Percentiles rank a stretch among this genome's conserved stretches.
Evolutionary conservation across 176 grass and related monocot genomes (phyloP).

Genomic region (Avena insularis): DNA sequence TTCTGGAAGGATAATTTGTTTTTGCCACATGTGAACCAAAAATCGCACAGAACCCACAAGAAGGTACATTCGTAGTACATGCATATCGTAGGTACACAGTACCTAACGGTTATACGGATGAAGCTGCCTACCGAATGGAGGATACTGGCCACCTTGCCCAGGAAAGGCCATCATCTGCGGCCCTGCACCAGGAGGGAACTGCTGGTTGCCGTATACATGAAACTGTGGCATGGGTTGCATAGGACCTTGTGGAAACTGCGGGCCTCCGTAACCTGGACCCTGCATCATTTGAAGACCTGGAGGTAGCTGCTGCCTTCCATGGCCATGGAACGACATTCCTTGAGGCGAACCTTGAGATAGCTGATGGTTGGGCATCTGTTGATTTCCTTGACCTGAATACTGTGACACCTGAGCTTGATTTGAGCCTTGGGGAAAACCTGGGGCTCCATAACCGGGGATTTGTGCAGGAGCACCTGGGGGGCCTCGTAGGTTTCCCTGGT

Average conservation of each 20-base stretch:
- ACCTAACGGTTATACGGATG: slow-evolving; percentile 42
- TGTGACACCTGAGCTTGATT: slow-evolving; percentile 44
- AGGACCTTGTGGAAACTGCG: slow-evolving; percentile 35
- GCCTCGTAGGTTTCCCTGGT: slow-evolving; percentile 47
- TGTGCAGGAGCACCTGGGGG: slow-evolving; percentile 51
- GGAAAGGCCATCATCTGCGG: slow-evolving; percentile 52
- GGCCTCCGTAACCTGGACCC: slow-evolving; percentile 40
- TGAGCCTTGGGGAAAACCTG: slow-evolving; percentile 47
- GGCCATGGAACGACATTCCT: slow-evolving; percentile 46
- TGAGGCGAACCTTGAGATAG: slow-evolving; percentile 29
- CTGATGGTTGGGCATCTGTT: slow-evolving; percentile 54
- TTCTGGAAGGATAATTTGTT: not conserved
- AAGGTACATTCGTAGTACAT: slow-evolving; percentile 3
- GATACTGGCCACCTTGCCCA: slow-evolving; percentile 46
- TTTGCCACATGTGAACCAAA: not conserved
- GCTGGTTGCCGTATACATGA: slow-evolving; percentile 43
- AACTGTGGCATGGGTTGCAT: slow-evolving; percentile 44
- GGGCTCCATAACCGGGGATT: slow-evolving; percentile 43
- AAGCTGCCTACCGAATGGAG: slow-evolving; percentile 29
- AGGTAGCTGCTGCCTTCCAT: slow-evolving; percentile 53
- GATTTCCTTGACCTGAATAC: slow-evolving; percentile 55
- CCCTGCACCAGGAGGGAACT: slow-evolving; percentile 48
- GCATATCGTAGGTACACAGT: not conserved
- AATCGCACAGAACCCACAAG: not conserved
- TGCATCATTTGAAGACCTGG: slow-evolving; percentile 40